Conservation (phyloP, 2,329 filamentous ascomycete species). For the Epichloe sibirici region DNA sequence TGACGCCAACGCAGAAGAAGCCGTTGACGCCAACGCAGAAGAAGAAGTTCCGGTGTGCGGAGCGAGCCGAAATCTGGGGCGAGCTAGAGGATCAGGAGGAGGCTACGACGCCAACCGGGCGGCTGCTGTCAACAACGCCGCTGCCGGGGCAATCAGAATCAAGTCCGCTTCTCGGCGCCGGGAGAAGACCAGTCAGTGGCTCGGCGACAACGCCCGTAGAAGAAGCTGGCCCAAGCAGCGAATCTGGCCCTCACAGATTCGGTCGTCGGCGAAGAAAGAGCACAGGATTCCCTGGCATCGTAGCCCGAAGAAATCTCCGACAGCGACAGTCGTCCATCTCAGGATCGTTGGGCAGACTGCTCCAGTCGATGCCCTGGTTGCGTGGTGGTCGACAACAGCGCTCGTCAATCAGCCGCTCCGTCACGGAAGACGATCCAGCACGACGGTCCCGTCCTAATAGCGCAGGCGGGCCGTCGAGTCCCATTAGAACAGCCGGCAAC, state of each 20-base stretch:
- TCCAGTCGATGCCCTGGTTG: constrained; percentile 44
- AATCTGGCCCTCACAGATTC: constrained; percentile 20
- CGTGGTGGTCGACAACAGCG: constrained; percentile 4
- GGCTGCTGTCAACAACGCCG: constrained; percentile 36
- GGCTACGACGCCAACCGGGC: constrained; percentile 25
- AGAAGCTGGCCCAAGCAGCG: constrained; percentile 18
- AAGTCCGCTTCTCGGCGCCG: constrained; percentile 25
- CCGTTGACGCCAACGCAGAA: constrained; percentile 28
- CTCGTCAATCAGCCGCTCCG: constrained; percentile 6
- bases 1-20: too few species aligned
- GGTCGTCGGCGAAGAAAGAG: constrained; percentile 40
- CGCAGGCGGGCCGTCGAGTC: background rate
- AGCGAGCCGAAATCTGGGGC: constrained; percentile 75
- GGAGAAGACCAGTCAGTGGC: constrained; percentile 21
- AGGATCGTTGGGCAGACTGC: constrained; percentile 38
- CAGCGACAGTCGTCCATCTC: constrained; percentile 31
- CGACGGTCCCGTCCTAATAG: background rate
- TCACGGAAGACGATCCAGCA: constrained; percentile 1
- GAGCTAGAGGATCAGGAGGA: constrained; percentile 66
- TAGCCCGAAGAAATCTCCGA: constrained; percentile 33
- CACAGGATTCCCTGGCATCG: constrained; percentile 50
- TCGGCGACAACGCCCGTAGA: constrained; percentile 9
- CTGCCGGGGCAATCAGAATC: constrained; percentile 30
- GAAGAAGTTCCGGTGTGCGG: constrained; percentile 44
- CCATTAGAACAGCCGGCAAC: background rate